These are phyloP conservation scores for Iberis pinnata DNA, from an alignment of 345 rosid species.

Conservation along the genomic window DNA sequence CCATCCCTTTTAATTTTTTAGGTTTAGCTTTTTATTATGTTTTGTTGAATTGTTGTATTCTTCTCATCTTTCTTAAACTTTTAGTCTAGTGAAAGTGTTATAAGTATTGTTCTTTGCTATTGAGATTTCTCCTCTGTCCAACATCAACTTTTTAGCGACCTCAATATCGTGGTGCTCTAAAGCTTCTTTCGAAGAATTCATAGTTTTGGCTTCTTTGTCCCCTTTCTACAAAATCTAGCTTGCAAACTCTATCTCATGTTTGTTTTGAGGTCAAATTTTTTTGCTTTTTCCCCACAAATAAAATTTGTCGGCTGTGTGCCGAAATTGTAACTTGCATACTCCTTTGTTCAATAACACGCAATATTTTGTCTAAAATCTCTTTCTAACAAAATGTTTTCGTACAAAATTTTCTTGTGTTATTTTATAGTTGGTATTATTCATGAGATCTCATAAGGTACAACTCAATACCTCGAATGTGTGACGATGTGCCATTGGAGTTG, in stretches of 20 bases:
- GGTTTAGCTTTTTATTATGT: neutral
- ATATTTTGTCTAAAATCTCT: neutral
- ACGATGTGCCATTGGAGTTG: neutral
- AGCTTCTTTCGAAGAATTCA: neutral
- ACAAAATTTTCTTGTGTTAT: neutral
- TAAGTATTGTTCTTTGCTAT: no score
- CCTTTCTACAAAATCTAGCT: neutral
- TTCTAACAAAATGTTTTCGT: neutral
- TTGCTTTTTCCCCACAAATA: neutral
- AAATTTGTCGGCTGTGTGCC: neutral
- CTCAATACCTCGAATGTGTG: neutral
- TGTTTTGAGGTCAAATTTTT: neutral
- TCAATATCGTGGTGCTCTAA: no score
- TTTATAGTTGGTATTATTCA: neutral
- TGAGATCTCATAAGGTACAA: neutral
- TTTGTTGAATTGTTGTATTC: constrained; percentile 11
- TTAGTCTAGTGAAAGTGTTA: neutral
- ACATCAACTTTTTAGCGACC: no score
- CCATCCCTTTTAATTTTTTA: neutral
- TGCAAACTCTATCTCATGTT: neutral
- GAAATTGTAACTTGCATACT: neutral
- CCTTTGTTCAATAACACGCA: neutral
- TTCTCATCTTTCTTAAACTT: neutral
- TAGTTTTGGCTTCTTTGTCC: neutral
- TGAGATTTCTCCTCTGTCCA: no score